phyloP scores from a whole-genome alignment of 2,329 filamentous ascomycete species.

The Bipolaris victoriae region DNA sequence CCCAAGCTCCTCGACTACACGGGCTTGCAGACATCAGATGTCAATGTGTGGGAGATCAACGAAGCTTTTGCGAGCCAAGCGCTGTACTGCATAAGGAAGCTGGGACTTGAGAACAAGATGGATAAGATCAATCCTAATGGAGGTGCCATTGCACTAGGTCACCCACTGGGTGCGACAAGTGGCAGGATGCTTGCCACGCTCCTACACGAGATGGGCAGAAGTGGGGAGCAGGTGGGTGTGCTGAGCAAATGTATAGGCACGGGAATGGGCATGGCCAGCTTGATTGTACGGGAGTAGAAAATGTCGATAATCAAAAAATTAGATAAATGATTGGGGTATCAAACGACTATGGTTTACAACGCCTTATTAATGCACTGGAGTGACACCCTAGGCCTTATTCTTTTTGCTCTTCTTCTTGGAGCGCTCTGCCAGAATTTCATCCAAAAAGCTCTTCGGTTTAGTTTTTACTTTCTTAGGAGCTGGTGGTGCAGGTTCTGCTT shows the following conservation, averaged over 20 bases:
- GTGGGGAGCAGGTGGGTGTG: constrained; percentile 76
- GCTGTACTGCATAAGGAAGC: constrained; percentile 71
- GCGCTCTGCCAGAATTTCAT: constrained; percentile 58
- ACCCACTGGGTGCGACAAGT: constrained; percentile 88
- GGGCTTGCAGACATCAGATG: constrained; percentile 70
- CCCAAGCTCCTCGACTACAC: constrained; percentile 76
- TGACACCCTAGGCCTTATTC: constrained; percentile 4
- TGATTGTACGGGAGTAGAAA: constrained; percentile 55
- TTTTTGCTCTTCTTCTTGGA: constrained; percentile 58
- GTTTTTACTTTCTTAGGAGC: constrained; percentile 26
- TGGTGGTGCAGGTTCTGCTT: constrained; percentile 14
- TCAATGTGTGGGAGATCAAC: constrained; percentile 92
- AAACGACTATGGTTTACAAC: neutral
- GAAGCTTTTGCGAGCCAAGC: constrained; percentile 74
- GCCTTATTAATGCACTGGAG: neutral
- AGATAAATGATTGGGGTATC: constrained; percentile 1
- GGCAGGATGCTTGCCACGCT: constrained; percentile 79
- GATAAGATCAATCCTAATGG: constrained; percentile 88
- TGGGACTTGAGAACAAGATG: constrained; percentile 71
- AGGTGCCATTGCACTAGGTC: constrained; percentile 91
- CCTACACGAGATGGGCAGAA: constrained; percentile 70
- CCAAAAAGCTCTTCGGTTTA: constrained; percentile 59
- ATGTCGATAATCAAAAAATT: neutral
- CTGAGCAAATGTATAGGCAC: constrained; percentile 81
- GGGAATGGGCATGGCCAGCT: constrained; percentile 60